A percentile compares a stretch with the other conserved stretches of the same genome.
phyloP scores from a whole-genome alignment of 2,329 filamentous ascomycete genomes.

The Grosmannia serpens region DNA sequence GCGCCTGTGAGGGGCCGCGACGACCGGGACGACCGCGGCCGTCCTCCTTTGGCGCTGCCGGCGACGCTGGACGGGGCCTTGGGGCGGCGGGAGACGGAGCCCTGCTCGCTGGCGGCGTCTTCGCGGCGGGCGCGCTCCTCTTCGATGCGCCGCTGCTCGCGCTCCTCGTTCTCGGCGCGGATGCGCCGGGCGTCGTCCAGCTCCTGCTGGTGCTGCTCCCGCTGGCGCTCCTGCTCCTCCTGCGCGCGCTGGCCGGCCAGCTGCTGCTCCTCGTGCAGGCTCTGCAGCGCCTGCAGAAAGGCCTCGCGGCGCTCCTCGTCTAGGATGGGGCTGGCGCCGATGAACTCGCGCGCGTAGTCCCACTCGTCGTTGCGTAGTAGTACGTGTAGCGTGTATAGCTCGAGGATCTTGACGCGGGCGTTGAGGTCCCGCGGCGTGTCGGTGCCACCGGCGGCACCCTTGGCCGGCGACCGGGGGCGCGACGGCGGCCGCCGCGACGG shows the following conservation, averaged over 20 bases:
- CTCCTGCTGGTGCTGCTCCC: constrained; percentile 44
- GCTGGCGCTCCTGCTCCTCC: constrained; percentile 44
- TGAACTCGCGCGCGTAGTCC: constrained; percentile 90
- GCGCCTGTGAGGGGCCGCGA: neutral
- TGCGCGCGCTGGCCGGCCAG: constrained; percentile 55
- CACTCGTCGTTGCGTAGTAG: constrained; percentile 90
- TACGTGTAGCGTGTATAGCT: constrained; percentile 90
- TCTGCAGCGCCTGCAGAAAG: constrained; percentile 76
- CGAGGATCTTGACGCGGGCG: constrained; percentile 79
- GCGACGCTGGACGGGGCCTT: constrained; percentile 28
- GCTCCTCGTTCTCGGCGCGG: constrained; percentile 47
- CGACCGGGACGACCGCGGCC: constrained; percentile 19
- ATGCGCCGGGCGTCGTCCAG: constrained; percentile 45
- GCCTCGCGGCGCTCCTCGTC: constrained; percentile 87
- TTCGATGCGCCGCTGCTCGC: constrained; percentile 38
- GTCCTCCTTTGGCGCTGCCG: constrained; percentile 18
- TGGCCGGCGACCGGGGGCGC: constrained; percentile 29
- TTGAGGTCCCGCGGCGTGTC: constrained; percentile 77
- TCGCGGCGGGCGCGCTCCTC: constrained; percentile 39
- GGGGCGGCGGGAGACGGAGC: constrained; percentile 41
- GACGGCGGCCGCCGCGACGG: constrained; percentile 23
- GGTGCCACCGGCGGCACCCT: constrained; percentile 45
- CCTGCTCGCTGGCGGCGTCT: constrained; percentile 27
- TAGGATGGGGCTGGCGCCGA: constrained; percentile 71
- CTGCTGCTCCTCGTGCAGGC: constrained; percentile 71